phyloP scores from a whole-genome alignment of 345 rosid species.

The Brassica rapa region DNA sequence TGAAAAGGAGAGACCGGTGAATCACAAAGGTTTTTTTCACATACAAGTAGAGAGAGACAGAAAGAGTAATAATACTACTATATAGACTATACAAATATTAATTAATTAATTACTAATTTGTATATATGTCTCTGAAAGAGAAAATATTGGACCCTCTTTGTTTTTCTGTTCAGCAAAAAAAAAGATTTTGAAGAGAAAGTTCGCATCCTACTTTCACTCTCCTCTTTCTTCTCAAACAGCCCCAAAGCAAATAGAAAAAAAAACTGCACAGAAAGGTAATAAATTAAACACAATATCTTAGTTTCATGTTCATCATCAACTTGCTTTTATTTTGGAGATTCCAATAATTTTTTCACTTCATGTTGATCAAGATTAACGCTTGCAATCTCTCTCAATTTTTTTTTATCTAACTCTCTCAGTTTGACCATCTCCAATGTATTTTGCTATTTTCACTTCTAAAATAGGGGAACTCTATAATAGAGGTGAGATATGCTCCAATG shows the following conservation, averaged over 20 bases:
- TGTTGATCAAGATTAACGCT: slow-evolving; percentile 13
- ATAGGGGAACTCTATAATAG: no score
- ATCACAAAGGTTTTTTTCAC: slow-evolving; percentile 71
- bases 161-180: slow-evolving; percentile 40
- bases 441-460: no score
- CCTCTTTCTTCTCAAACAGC: slow-evolving; percentile 27
- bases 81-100: neutral
- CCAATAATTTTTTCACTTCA: slow-evolving; percentile 24
- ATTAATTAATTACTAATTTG: neutral
- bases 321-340: slow-evolving; percentile 25
- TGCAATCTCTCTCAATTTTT: neutral
- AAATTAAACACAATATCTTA: slow-evolving; percentile 14
- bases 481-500: no score
- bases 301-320: slow-evolving; percentile 44
- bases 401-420: neutral
- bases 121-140: slow-evolving; percentile 38
- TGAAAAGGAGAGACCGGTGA: slow-evolving; percentile 38
- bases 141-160: slow-evolving; percentile 54
- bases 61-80: slow-evolving; percentile 47
- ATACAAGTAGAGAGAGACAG: slow-evolving; percentile 57
- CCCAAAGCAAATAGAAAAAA: slow-evolving; percentile 23
- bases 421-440: no score
- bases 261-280: slow-evolving; percentile 37
- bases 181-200: slow-evolving; percentile 54
- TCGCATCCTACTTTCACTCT: slow-evolving; percentile 42